Evolutionary conservation across 2,329 filamentous ascomycete species (phyloP).

Genomic region (Sclerotinia sclerotiorum): DNA sequence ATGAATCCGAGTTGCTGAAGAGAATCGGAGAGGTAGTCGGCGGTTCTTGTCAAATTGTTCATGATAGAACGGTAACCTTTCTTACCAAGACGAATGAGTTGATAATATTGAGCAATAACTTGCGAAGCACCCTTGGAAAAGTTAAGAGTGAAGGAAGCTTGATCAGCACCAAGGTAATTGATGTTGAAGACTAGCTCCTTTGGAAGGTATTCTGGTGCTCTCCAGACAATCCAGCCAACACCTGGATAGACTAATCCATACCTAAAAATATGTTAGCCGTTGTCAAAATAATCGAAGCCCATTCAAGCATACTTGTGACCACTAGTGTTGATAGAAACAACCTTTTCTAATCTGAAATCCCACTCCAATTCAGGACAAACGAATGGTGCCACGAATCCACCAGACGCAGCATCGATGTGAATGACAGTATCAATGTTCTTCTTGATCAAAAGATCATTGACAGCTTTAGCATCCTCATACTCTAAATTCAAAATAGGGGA

Average conservation of each 20-base stretch:
- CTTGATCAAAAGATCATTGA: slow-evolving; percentile 83
- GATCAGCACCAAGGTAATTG: slow-evolving; percentile 95
- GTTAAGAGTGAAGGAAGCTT: slow-evolving; percentile 94
- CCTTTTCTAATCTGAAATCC: slow-evolving; percentile 88
- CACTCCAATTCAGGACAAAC: slow-evolving; percentile 79
- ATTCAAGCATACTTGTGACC: slow-evolving; percentile 73
- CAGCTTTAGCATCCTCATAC: slow-evolving; percentile 89
- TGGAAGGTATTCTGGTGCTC: slow-evolving; percentile 77
- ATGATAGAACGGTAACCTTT: slow-evolving; percentile 90
- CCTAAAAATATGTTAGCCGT: slow-evolving; percentile 29
- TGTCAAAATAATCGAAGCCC: background rate
- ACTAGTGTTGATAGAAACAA: slow-evolving; percentile 91
- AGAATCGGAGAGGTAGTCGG: slow-evolving; percentile 78
- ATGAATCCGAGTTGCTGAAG: slow-evolving; percentile 77
- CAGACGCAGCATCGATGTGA: slow-evolving; percentile 89
- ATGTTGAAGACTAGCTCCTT: slow-evolving; percentile 96
- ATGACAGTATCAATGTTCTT: slow-evolving; percentile 78
- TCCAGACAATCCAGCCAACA: slow-evolving; percentile 93
- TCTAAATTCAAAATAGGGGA: background rate
- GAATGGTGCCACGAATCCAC: slow-evolving; percentile 92
- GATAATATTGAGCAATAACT: slow-evolving; percentile 96
- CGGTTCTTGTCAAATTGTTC: slow-evolving; percentile 85
- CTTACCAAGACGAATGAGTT: slow-evolving; percentile 92
- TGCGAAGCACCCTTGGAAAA: slow-evolving; percentile 95
- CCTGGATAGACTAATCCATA: slow-evolving; percentile 81